Evolutionary conservation across 2,329 filamentous ascomycete species (phyloP).

Genomic region (Neofusicoccum laricinum): DNA sequence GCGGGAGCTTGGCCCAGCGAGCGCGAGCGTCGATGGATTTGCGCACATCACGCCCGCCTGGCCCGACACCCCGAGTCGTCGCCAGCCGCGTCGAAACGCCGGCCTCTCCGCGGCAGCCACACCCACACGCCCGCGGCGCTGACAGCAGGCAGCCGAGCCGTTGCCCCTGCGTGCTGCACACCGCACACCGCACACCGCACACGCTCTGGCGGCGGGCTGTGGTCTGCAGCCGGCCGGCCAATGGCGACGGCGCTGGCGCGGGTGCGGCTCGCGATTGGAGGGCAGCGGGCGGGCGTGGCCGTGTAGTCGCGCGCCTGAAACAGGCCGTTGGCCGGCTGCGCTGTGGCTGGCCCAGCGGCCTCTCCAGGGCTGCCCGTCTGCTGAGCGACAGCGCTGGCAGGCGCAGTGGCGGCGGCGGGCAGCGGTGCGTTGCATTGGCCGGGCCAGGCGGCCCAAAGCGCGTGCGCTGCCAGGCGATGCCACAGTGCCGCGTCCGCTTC

Average conservation of each 20-base stretch:
- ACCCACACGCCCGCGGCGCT: background rate
- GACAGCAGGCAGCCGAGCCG: background rate
- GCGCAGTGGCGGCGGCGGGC: background rate
- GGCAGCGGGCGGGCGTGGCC: background rate
- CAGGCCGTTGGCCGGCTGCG: background rate
- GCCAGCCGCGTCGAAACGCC: background rate
- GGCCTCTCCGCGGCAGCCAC: background rate
- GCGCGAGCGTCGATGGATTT: background rate
- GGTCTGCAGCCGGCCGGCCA: background rate
- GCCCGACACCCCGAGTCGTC: no score
- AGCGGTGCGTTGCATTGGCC: background rate
- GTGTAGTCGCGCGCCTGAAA: slow-evolving; percentile 12
- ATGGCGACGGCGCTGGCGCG: background rate
- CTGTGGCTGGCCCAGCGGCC: background rate
- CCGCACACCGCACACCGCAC: no score
- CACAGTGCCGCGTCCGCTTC: background rate
- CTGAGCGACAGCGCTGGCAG: background rate
- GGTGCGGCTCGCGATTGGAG: background rate
- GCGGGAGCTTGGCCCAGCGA: background rate
- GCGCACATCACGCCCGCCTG: slow-evolving; percentile 8
- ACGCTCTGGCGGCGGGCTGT: background rate
- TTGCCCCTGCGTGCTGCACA: slow-evolving; percentile 3
- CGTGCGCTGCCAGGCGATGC: background rate
- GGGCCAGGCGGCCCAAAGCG: background rate
- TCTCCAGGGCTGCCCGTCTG: background rate